Base-by-base conservation (phyloP, 345 rosid species). In the Geranium rotundifolium region DNA sequence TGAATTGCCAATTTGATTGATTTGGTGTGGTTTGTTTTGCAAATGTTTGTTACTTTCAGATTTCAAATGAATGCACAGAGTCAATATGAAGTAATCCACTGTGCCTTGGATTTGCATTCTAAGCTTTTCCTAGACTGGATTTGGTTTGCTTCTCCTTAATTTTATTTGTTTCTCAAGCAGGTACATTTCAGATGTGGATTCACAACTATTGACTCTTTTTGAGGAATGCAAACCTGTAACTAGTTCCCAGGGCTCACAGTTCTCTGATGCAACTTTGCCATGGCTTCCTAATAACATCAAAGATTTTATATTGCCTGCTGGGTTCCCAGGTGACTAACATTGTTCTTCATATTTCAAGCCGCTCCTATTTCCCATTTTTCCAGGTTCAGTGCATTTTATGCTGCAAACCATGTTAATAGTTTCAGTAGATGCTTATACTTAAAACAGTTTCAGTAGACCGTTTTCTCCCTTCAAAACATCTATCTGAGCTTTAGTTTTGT, bases 241-340 rank as follows among this genome's bases (percentile, higher is more conserved):
- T 60, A 57, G 34, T 17, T 65, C 68, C 37, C 61, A 41, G 64
- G 74, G 63, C 54, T 77, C 74, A 12, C 56, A 72, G 63, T 56
- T 75, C 30, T 69, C 80, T 15, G 79, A 68, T 46, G 41, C 75
- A 7, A 63, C 61, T 5, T 70, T 80, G 15, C 72, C 85, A 0
- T 84, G 83, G 96, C 78, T 89, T 67, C 99, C 97, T 5, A 72
- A 67, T 68, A 17, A 59, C 54, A 66, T 89, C 58, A 83, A 81
- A 74, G 86, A 72, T 67, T 93, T 93, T 72, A 63, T 87, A 66
- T 78, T 93, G 17, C 99, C 99, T 56, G 76, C 89, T 0, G 96
- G 96, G 65, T 93, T 84, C 72, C 97, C 97, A 68, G 99, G 96
- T 92, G 50, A 72, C 17, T 56, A 9, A 61, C 56, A 27, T 57